Evolutionary conservation across 2,329 filamentous ascomycete genomes (phyloP).

Genomic region (Aspergillus aculeatus): DNA sequence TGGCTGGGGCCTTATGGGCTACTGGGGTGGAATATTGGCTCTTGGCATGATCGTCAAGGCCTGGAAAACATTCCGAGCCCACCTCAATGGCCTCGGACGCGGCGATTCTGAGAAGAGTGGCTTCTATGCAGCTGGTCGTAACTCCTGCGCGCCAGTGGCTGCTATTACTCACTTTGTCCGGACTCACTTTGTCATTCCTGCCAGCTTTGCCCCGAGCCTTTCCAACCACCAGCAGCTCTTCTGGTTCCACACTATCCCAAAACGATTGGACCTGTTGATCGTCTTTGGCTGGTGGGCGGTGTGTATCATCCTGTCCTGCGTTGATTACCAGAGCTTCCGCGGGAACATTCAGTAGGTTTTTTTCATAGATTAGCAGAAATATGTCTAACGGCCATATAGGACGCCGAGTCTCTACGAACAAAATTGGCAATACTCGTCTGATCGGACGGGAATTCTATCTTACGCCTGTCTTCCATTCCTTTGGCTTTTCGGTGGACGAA

Average conservation of each 20-base stretch:
- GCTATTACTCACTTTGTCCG: neutral
- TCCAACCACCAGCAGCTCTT: constrained; percentile 13
- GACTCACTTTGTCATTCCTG: constrained; percentile 8
- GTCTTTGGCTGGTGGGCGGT: constrained; percentile 15
- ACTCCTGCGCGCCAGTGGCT: neutral
- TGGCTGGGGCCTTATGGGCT: constrained; percentile 19
- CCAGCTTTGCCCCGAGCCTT: constrained; percentile 6
- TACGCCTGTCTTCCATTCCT: constrained; percentile 61
- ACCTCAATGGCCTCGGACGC: neutral
- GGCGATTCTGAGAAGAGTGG: neutral
- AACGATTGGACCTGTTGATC: constrained; percentile 12
- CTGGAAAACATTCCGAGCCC: neutral
- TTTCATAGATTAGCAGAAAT: neutral
- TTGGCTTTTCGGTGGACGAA: constrained; percentile 64
- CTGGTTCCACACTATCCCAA: constrained; percentile 14
- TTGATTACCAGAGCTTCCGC: constrained; percentile 16
- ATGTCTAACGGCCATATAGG: neutral
- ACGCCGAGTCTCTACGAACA: constrained; percentile 8
- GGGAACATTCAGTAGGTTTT: constrained; percentile 12
- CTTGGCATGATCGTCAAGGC: constrained; percentile 10
- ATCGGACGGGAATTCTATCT: constrained; percentile 62
- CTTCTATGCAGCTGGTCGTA: neutral
- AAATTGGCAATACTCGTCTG: constrained; percentile 54
- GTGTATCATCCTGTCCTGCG: constrained; percentile 14
- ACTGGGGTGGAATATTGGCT: constrained; percentile 15